Base-by-base conservation (phyloP, 371 early-diverging fungal genomes). In the Hamiltosporidium magnivora region DNA sequence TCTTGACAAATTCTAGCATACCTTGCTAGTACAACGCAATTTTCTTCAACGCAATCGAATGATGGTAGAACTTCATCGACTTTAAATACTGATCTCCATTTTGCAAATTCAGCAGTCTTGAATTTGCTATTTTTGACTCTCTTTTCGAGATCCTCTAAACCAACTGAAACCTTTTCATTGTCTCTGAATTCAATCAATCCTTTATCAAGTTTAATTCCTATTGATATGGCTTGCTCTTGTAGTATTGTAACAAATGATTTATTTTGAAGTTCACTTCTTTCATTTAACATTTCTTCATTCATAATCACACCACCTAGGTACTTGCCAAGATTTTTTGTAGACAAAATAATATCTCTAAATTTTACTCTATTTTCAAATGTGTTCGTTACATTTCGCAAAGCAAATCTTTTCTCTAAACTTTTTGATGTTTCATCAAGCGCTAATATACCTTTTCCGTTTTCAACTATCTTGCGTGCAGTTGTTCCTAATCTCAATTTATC, bases 161-260 rank as follows among this genome's bases (percentile, higher is more conserved):
- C 81, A 0, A 69, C 74, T 58, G 74, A 71, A 8, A 75, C 63
- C 41, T 75, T 66, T 64, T 79, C 81, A 40, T 70, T 55, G 3
- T 70, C 65, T n/a, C 58, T 61, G 37, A 75, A 70, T 9, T 72
- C 62, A n/a, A 68, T 60, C 11, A 81, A 56, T 12, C 81, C 81
- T 65, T 79, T 75, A 58, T 81, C 81, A 14, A 81, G 66, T 63
- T 81, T 81, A 38, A 81, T 66, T 49, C 81, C 81, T 3, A 69
- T 52, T 12, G 14, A 46, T 37, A 81, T 74, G 25, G 63, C 68
- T 56, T 66, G 67, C 9, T 73, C 52, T 52, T 9, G 53, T 14
- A 79, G 41, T 4, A 63, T 9, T 1, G 68, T 56, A 40, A 66
- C 54, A 40, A 81, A 59, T 37, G 40, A 56, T 4, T 25, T 64